Conservation (phyloP, 768 basidiomycete species). For the Termitomyces bulborhizus region DNA sequence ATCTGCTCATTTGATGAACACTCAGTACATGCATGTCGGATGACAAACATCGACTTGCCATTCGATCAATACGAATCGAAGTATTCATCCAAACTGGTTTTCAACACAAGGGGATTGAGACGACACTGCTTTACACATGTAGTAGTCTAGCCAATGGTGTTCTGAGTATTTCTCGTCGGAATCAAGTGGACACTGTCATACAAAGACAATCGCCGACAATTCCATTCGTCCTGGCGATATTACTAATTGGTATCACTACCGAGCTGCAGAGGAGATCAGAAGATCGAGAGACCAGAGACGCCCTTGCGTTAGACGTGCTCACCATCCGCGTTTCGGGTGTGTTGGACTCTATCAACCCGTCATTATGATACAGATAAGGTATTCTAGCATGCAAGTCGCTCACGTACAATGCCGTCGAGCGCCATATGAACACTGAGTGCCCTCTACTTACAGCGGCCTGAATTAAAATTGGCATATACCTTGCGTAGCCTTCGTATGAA, state of each 20-base stretch:
- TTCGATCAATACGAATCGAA: no score
- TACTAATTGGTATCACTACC: background rate
- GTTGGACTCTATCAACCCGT: no score
- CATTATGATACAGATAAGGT: background rate
- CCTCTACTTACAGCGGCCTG: constrained; percentile 37
- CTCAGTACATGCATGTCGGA: background rate
- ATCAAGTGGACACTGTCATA: no score
- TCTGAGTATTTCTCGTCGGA: background rate
- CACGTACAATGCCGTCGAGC: constrained; percentile 34
- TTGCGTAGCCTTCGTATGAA: constrained; percentile 10
- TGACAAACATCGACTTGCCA: background rate
- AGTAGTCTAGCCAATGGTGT: background rate
- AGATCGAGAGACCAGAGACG: background rate
- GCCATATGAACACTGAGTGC: constrained; percentile 40
- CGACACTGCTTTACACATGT: no score
- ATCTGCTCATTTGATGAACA: no score
- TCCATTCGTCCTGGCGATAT: no score
- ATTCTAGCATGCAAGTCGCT: constrained; percentile 48
- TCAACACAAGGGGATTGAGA: no score
- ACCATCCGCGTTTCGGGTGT: background rate
- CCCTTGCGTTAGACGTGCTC: background rate
- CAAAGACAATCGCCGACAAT: no score
- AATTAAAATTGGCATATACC: constrained; percentile 31
- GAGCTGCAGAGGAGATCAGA: background rate
- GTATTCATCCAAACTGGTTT: no score